Evolutionary conservation across 805 yeast species (phyloP), one percentile per base, ranked within the genome.

Genomic region (Clavispora vitiphila): DNA sequence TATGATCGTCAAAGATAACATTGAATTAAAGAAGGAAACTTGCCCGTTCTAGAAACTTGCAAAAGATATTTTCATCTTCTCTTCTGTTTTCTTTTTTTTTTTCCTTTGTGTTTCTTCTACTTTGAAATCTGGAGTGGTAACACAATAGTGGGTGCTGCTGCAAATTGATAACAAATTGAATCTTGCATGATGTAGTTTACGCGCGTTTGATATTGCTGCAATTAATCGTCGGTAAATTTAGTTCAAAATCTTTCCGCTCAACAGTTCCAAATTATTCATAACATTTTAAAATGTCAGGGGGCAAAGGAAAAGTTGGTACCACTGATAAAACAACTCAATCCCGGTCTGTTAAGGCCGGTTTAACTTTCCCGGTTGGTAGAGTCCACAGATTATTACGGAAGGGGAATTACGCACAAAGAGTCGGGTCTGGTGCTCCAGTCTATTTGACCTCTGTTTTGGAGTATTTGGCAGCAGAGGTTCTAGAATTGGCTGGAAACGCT

Each of bases 321-420:
- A 6, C 43, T 60, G 90, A 88, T 69, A 91, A 91, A 76, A 89
- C 95, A 62, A 84, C 97, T 65, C 93, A 91, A 77, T 86, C 97
- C 43, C 88, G 98, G 83, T 91, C 98, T 58, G 83, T 96, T 53
- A 91, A 89, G 80, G 97, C 98, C 66, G 98, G 97, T 72, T 81
- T 91, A 66, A 87, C 95, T 61, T 91, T 91, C 95, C 98, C 98
- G 77, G 98, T 91, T 57, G 98, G 98, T 72, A 90, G 98, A 83
- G 93, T 91, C 58, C 96, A 91, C 80, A 83, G 97, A 77, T 80
- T 90, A 60, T 76, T 91, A 65, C 87, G 95, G 82, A 88, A 85
- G 76, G 96, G 96, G 69, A 87, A 90, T 83, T 87, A 91, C 77
- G 95, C 97, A 64, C 95, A 90, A 77, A 84, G 98, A 78, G 84